Percentiles rank a stretch among this genome's conserved stretches.
These are phyloP conservation scores for Groenewaldozyma sp. DNA, from an alignment of 1,139 yeast species.

Conservation along the genomic window DNA sequence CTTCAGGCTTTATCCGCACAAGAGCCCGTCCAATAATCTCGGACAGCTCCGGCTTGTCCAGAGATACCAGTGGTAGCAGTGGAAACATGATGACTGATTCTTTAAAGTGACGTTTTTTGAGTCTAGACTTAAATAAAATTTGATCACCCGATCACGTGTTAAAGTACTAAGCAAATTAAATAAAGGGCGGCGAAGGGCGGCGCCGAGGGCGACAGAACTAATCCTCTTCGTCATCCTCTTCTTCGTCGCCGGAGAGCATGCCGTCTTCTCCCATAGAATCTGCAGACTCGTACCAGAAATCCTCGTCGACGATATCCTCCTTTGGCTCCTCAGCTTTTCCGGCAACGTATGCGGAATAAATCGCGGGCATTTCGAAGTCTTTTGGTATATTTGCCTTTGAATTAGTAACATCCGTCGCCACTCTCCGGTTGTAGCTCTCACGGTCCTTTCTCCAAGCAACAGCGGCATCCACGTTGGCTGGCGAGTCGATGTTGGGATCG, in stretches of 20 bases:
- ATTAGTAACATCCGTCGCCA: slow-evolving; percentile 72
- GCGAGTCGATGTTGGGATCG: slow-evolving; percentile 87
- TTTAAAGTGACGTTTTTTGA: too few relatives aligned
- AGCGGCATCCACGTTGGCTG: slow-evolving; percentile 96
- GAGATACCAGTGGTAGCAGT: slow-evolving; percentile 2
- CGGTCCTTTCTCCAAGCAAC: slow-evolving; percentile 82
- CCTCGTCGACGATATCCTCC: slow-evolving; percentile 71
- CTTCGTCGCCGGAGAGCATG: slow-evolving; percentile 29
- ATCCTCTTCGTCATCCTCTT: slow-evolving; percentile 19
- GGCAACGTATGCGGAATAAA: slow-evolving; percentile 51
- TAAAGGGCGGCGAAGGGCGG: too few relatives aligned
- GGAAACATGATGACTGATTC: slow-evolving; percentile 4
- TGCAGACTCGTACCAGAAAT: slow-evolving; percentile 76
- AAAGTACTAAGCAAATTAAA: too few relatives aligned
- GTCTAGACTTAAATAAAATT: too few relatives aligned
- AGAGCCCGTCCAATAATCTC: slow-evolving; percentile 2
- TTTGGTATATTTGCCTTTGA: slow-evolving; percentile 78
- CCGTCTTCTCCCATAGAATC: slow-evolving; percentile 47
- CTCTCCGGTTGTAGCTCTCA: slow-evolving; percentile 70
- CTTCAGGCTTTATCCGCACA: background rate
- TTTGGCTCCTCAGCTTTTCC: slow-evolving; percentile 36
- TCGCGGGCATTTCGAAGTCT: slow-evolving; percentile 70
- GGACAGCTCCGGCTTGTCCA: background rate
- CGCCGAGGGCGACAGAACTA: too few relatives aligned
- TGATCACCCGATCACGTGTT: too few relatives aligned